A percentile compares a stretch with the other conserved stretches of the same genome.
These are phyloP conservation scores for Trypethelium eluteriae DNA, from an alignment of 495 filamentous ascomycete species.

Conservation along the genomic window DNA sequence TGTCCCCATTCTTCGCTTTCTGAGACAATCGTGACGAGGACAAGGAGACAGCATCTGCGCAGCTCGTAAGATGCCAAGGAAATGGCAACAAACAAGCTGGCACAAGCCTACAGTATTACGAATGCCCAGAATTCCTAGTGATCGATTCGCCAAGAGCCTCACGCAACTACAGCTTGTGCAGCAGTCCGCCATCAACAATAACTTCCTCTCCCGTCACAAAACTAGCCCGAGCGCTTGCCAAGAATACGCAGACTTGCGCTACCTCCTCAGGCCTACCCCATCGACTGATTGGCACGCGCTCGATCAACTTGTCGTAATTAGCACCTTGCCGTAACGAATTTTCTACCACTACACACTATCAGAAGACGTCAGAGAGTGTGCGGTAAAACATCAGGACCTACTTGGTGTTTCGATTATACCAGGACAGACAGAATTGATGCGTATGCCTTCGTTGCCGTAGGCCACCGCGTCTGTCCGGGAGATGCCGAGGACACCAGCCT, in stretches of 20 bases:
- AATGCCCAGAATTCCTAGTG: background rate
- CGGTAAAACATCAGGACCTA: background rate
- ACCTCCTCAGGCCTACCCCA: constrained; percentile 36
- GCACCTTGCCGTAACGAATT: constrained; percentile 38
- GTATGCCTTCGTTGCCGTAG: constrained; percentile 40
- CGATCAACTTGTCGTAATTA: constrained; percentile 5
- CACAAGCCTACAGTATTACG: background rate
- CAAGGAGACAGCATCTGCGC: background rate
- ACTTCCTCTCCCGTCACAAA: constrained; percentile 35
- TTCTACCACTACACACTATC: constrained; percentile 28
- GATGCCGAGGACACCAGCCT: constrained; percentile 35
- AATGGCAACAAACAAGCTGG: background rate
- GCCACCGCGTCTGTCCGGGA: constrained; percentile 43
- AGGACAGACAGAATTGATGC: constrained; percentile 47
- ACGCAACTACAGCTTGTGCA: background rate
- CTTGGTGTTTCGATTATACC: background rate
- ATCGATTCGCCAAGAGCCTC: background rate
- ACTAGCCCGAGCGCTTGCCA: constrained; percentile 38
- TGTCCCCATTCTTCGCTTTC: background rate
- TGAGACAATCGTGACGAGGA: background rate
- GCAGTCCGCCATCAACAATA: constrained; percentile 27
- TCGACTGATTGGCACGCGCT: constrained; percentile 26
- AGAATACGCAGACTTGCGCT: constrained; percentile 34
- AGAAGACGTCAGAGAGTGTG: background rate
- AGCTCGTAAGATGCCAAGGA: background rate